Base-by-base conservation (phyloP, 345 rosid species). In the Aquilaria yunnanensis region DNA sequence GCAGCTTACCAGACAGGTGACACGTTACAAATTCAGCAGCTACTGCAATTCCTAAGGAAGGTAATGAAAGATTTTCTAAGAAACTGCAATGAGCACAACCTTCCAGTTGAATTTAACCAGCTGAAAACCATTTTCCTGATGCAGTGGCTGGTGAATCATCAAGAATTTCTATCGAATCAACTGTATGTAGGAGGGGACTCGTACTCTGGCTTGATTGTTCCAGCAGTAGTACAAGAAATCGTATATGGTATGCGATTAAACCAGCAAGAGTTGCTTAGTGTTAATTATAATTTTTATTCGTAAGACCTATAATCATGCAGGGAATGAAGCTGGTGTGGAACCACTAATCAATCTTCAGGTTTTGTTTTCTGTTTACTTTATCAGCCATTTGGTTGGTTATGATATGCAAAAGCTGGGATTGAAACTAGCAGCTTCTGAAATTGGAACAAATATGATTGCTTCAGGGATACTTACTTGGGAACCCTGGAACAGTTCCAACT, bases 151-250 rank as follows among this genome's bases (percentile, higher is more conserved):
- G 9, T 34, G 6, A 60, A 53, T 14, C 78, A 81, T 52, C 80
- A 74, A 5, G 45, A 61, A 2, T 81, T 72, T 33, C 57, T 56
- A 59, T 56, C 33, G 6, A 72, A 64, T 53, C 80, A 78, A 7
- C 71, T 81, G 8, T 81, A 77, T 62, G 61, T 75, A 7, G 50
- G 71, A 4, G 85, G 85, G 2, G 85, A 81, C 61, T 81, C 85
- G 5, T 78, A 77, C 41, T 75, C 84, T 0, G 81, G 84, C 72
- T 63, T 68, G 56, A 80, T 74, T 49, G 80, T 80, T 4, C 81
- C 84, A 1, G 60, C 65, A n/a, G 54, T 59, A 53, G 29, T 61
- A 31, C 50, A 46, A 30, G 54, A 47, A 34, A 57, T 72, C 0
- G 63, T 54, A 47, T 7, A 16, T 2, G 76, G 76, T 67, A 67